Evolutionary conservation across 371 early-diverging fungal genomes (phyloP), one percentile per base, ranked within the genome.

Genomic region (Phascolomyces articulosus): DNA sequence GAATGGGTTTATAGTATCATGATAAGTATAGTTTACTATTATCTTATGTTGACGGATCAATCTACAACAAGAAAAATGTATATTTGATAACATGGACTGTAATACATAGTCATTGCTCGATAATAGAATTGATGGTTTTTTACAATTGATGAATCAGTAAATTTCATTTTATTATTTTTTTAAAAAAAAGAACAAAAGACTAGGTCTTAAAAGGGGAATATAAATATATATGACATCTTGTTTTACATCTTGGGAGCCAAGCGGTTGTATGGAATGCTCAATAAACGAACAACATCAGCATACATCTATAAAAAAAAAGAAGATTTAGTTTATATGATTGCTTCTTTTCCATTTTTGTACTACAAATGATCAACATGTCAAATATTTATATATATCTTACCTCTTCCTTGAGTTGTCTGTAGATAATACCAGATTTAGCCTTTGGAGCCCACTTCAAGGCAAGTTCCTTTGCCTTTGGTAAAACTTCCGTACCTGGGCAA

Each of bases 361-460:
- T 11, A 34, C 34, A 9, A n/a, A 11, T 34, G 34, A 34, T 1
- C 6, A 9, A 34, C 34, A 34, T 34, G 34, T 34, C 3, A 53
- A 13, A 53, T 8, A 4, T 53, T 53, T 23, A 26, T 4, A 15
- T 23, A 8, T 27, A 3, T n/a, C 8, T 65, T 80, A 80, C 80
- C 70, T 78, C 73, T 58, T 81, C 79, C 57, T 81, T 81, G 26
- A 81, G 71, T 57, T 81, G 82, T 59, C 73, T 72, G 48, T 81
- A 81, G 10, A 71, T 75, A 24, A 74, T 67, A 13, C 79, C 79
- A 28, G 82, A 53, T 58, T 82, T 83, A 27, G 87, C 84, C 63
- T 86, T 85, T 54, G 75, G 82, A 6, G 87, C 84, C 74, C 83
- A 76, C 62, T 86, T 80, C 18, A 70, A 62, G 13, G 90, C 92